Base-by-base conservation (phyloP, 148 eudicot genomes). In the Mesembryanthemum crystallinum region DNA sequence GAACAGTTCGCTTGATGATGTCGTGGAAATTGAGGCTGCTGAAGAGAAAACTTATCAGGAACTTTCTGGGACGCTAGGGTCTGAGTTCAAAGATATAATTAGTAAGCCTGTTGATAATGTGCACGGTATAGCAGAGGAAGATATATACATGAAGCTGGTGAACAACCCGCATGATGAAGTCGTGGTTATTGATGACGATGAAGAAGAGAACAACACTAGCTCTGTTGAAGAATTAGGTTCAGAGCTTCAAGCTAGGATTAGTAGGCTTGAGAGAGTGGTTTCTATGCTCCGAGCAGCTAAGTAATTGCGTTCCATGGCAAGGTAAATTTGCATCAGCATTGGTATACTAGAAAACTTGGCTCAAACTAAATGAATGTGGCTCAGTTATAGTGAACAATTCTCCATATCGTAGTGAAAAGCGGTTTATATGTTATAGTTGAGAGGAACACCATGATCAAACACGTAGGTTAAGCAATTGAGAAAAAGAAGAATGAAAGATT, bases 181-280 rank as follows among this genome's bases (percentile, higher is more conserved):
- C 10, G 21, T 63, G 21, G 13, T 63, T 5, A 17, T 3, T 64
- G 61, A 21, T 21, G 47, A 63, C 7, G 69, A 73, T 10, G 60
- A 74, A 47, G 62, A 33, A 27, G 29, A 47, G n/a, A 52, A 13
- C 14, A 7, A 28, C 64, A 10, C 9, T 30, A 4, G 8, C 39
- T 5, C 37, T 29, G 10, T 45, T 47, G 29, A n/a, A 17, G 47
- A 21, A 7, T 29, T 23, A 29, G 0, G 6, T 63, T 8, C 18
- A 13, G 62, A 29, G 30, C 70, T 74, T 47, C 70, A 74, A n/a
- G 67, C 27, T 12, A 74, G 77, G 49, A 64, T 64, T 13, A 74
- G 13, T 30, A 74, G 20, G 29, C 60, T 64, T 10, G 49, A 74
- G 47, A 49, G 49, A 2, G 1, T 49, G 23, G 61, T 74, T 32